Percentiles rank a stretch among this genome's conserved stretches.
These are phyloP conservation scores for Candolleomyces eurysporus DNA, from an alignment of 768 basidiomycete genomes.

Conservation along the genomic window DNA sequence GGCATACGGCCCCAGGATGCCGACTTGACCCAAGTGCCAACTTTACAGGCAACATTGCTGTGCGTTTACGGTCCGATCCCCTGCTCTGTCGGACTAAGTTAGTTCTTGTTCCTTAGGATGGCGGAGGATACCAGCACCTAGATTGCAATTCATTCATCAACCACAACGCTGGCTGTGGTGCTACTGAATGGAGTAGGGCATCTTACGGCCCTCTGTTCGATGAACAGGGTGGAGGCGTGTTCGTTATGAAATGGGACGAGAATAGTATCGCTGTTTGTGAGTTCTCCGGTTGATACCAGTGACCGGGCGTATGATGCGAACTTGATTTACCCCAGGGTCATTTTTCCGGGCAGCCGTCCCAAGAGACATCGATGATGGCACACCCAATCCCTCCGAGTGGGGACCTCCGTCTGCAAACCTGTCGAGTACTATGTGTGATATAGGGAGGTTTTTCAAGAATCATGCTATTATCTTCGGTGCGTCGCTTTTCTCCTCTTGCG, in stretches of 20 bases:
- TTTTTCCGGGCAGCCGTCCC: constrained; percentile 81
- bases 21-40: constrained; percentile 49
- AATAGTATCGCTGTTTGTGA: constrained; percentile 72
- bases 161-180: constrained; percentile 71
- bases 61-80: constrained; percentile 17
- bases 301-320: neutral
- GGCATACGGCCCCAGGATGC: constrained; percentile 72
- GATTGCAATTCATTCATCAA: constrained; percentile 53
- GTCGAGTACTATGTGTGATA: constrained; percentile 52
- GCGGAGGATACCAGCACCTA: constrained; percentile 49
- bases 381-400: constrained; percentile 68
- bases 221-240: constrained; percentile 76
- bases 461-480: constrained; percentile 76
- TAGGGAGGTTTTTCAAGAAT: constrained; percentile 56
- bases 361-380: constrained; percentile 56
- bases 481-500: constrained; percentile 34
- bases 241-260: constrained; percentile 88
- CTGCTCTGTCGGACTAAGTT: constrained; percentile 28
- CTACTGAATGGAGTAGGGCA: constrained; percentile 75
- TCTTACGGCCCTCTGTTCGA: constrained; percentile 87
- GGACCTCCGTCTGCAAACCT: constrained; percentile 64
- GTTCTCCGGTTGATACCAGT: constrained; percentile 22
- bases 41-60: constrained; percentile 65
- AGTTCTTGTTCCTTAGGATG: neutral
- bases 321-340: constrained; percentile 49